Base-by-base conservation (phyloP, 2,329 filamentous ascomycete species). In the Fusarium zealandicum region DNA sequence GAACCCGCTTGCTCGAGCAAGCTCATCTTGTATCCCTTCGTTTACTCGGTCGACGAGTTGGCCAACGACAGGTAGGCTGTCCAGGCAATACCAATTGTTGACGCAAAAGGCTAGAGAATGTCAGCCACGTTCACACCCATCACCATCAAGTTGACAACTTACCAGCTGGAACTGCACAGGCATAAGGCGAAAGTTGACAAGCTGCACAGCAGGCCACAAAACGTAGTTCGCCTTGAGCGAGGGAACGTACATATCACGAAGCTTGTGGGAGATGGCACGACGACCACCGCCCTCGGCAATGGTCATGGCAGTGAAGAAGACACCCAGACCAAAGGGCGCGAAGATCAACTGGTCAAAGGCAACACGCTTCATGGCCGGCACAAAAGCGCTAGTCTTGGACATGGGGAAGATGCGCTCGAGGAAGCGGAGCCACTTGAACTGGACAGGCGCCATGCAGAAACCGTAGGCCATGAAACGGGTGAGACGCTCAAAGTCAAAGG, bases 231-330 rank as follows among this genome's bases (percentile, higher is more conserved):
- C 93, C 80, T 97, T 96, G 64, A 99, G 80, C 8, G 95, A 93
- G 12, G 93, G 92, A 52, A 97, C 75, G 72, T 96, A 99, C 76
- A 98, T 93, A 71, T 97, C 93, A 69, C 90, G 84, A 67, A 99
- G 87, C 80, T 99, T 99, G 71, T 88, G 83, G 57, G 82, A 77
- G 42, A 99, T 82, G 7, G 90, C 93, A 55, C 90, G 83, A 67
- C 84, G 86, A 27, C 92, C 92, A 52, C 95, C 95, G 20, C 95
- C 95, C 76, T 99, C 95, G 11, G 93, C 90, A 13, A 98, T 76
- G 0, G 95, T 98, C 93, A 99, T 98, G 75, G 89, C 93, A 1
- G 90, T 92, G 74, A 98, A 99, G 80, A 99, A 99, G 64, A 84
- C 82, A 12, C 84, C 90, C 51, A 99, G 84, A 77, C 90, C 92